Percentiles rank a stretch among this genome's conserved stretches.
phyloP scores from a whole-genome alignment of 2,329 filamentous ascomycete genomes.

The Chrysosporium keratinophilum region DNA sequence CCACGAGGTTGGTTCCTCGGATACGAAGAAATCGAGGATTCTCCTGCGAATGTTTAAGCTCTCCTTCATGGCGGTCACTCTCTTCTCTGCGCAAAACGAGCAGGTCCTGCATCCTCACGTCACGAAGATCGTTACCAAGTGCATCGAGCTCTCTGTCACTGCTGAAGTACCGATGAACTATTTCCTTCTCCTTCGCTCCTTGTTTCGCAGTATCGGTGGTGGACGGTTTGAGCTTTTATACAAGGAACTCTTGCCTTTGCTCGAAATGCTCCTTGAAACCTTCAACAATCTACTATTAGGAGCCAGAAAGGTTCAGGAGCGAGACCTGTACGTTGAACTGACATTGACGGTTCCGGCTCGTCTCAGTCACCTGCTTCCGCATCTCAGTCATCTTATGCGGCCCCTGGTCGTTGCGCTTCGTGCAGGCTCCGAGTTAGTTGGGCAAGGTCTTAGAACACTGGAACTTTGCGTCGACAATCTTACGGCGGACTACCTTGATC shows the following conservation, averaged over 20 bases:
- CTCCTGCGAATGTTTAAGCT: conserved; percentile 90
- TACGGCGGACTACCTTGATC: conserved; percentile 93
- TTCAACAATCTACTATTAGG: conserved; percentile 89
- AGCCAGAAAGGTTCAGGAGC: conserved; percentile 77
- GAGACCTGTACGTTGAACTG: conserved; percentile 93
- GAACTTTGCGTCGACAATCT: conserved; percentile 97
- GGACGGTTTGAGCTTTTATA: conserved; percentile 97
- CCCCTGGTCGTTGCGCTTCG: conserved; percentile 91
- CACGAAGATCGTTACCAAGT: conserved; percentile 93
- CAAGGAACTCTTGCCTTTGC: conserved; percentile 88
- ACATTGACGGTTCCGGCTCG: conserved; percentile 91
- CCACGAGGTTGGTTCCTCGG: conserved; percentile 82
- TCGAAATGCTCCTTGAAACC: conserved; percentile 96
- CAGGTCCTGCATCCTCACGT: conserved; percentile 91
- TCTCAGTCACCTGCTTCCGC: conserved; percentile 85
- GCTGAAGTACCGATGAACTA: conserved; percentile 99
- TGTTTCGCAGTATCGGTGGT: conserved; percentile 94
- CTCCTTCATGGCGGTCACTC: conserved; percentile 96
- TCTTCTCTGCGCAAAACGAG: conserved; percentile 92
- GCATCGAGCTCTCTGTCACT: conserved; percentile 88
- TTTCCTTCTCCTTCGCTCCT: conserved; percentile 78
- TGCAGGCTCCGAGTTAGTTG: conserved; percentile 84
- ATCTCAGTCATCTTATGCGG: conserved; percentile 93
- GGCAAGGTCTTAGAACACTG: conserved; percentile 82
- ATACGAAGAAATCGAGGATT: conserved; percentile 87